Percentiles rank a stretch among this genome's conserved stretches.
These are phyloP conservation scores for Suaeda aralocaspica DNA, from an alignment of 148 eudicot species.

Conservation along the genomic window DNA sequence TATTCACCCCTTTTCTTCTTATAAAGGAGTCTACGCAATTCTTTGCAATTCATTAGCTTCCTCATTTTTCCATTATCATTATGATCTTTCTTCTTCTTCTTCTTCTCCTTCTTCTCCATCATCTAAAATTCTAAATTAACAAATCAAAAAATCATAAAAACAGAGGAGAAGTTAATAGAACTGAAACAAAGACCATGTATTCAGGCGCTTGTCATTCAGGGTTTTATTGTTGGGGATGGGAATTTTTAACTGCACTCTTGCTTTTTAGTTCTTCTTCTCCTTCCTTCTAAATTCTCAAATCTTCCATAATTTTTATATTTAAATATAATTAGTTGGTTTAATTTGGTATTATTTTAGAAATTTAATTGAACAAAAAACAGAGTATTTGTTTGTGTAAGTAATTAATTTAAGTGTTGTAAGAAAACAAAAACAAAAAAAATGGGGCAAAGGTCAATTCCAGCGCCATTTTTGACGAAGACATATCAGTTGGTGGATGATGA, in stretches of 20 bases:
- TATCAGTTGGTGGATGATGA: slow-evolving; percentile 75
- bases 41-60: background rate
- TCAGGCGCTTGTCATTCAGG: slow-evolving; percentile 63
- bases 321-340: background rate
- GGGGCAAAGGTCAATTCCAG: slow-evolving; percentile 78
- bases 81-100: slow-evolving; percentile 7
- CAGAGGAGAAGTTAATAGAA: slow-evolving; percentile 6
- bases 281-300: slow-evolving; percentile 3
- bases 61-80: background rate
- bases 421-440: slow-evolving; percentile 17
- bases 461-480: slow-evolving; percentile 91
- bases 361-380: background rate
- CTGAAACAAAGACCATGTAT: slow-evolving; percentile 31
- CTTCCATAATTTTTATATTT: background rate
- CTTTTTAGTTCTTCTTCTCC: slow-evolving; percentile 56
- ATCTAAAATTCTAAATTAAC: background rate
- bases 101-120: background rate
- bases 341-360: background rate
- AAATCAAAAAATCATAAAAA: background rate
- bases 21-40: too few relatives aligned
- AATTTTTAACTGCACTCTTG: slow-evolving; percentile 83
- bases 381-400: background rate
- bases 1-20: background rate
- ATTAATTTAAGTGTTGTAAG: background rate
- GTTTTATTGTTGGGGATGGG: slow-evolving; percentile 97